Evolutionary conservation across 495 filamentous ascomycete species (phyloP), one percentile per base, ranked within the genome.

Genomic region (Trichoderma asperelloides): DNA sequence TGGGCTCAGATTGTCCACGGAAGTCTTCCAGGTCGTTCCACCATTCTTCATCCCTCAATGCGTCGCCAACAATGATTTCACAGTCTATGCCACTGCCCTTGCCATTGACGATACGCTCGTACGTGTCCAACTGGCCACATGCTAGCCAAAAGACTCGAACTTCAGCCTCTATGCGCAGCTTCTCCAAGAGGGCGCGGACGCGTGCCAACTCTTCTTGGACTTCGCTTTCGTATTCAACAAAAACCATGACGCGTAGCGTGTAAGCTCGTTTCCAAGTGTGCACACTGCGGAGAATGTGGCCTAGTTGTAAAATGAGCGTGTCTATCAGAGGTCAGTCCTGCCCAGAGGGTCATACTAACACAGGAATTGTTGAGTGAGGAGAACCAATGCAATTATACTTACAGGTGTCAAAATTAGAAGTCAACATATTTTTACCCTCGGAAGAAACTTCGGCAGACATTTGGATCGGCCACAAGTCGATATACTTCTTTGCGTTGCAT

Each of bases 321-420:
- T 96, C 81, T 84, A 47, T 51, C 39, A 68, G 27, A 13, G 33
- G 64, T 49, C 18, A 33, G 43, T 28, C 16, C 51, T 65, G 11
- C 3, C 37, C n/a, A 37, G 8, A 9, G 51, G 41, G 57, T 28
- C 15, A n/a, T n/a, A n/a, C n/a, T n/a, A n/a, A n/a, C n/a, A n/a
- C n/a, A n/a, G n/a, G n/a, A n/a, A 3, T 49, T 16, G 7, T 7
- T 63, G 9, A 39, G 16, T n/a, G 39, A 12, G 2, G 18, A 4
- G 27, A 27, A 41, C 66, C 23, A 33, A 8, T 45, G 16, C 16
- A 21, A 27, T 2, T 33, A n/a, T 2, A 73, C 81, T 76, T 66
- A 83, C 82, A 96, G 11, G 91, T 96, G 72, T 96, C 92, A 75
- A 96, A 96, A 70, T 96, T 96, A 0, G 92, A 95, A 3, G 92